Base-by-base conservation (phyloP, 768 basidiomycete species). In the Trametes cubensis region DNA sequence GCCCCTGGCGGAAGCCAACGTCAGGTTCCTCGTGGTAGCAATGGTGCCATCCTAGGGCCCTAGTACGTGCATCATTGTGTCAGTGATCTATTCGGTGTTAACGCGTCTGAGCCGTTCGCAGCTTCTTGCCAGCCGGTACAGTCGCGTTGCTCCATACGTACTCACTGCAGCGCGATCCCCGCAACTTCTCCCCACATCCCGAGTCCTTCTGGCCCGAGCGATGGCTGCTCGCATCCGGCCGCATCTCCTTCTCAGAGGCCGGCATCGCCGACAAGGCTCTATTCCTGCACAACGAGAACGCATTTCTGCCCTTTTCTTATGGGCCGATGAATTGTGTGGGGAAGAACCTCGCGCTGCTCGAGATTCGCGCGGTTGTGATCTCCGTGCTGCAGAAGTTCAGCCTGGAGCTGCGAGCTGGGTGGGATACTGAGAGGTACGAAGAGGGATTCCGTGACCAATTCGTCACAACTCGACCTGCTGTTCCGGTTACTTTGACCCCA, bases 271-370 rank as follows among this genome's bases (percentile, higher is more conserved):
- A 30, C 15, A 52, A 50, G 4, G 17, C 49, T 18, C 14, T 52
- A 23, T 50, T 68, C 49, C 58, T 68, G 42, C 62, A 67, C 55
- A 73, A 78, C 61, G 26, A 65, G 14, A 52, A 52, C 52, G 78
- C 72, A 10, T 80, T 76, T 70, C 72, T 77, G 30, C 79, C 81
- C 2, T 80, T 80, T 65, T 80, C 80, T 25, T 69, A 72, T 44
- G 84, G 84, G 0, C 81, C 82, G 17, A 75, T 77, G 17, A 81
- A 81, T 62, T 85, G 85, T 64, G 78, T 76, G 10, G 83, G 83
- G 18, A 79, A 77, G 66, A 63, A 78, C 68, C 71, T 81, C 21
- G 81, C 80, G 45, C 66, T 75, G 62, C 67, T 69, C 30, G 76
- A 78, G 62, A 59, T 78, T 63, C 72, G 72, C 48, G 66, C 63